A percentile compares a stretch with the other conserved stretches of the same genome.
Evolutionary conservation across 768 basidiomycete species (phyloP).

Genomic region (Strobilomyces echinocephalus): DNA sequence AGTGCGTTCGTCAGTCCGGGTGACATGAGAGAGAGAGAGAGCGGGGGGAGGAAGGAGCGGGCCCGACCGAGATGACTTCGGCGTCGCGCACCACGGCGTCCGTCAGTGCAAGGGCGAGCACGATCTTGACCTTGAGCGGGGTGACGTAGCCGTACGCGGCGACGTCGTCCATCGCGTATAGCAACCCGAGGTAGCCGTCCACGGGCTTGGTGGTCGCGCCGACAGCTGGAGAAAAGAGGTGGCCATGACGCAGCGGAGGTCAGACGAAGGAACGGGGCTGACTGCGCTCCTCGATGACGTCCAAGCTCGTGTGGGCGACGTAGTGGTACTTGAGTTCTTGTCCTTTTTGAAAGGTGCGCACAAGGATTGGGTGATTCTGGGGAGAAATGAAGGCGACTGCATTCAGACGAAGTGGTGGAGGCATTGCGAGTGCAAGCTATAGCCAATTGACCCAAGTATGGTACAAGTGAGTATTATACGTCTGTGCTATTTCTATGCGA

Average conservation of each 20-base stretch:
- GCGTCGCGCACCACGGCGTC: conserved; percentile 78
- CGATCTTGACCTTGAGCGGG: conserved; percentile 82
- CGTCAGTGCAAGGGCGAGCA: conserved; percentile 72
- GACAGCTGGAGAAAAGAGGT: conserved; percentile 14
- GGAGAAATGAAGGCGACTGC: conserved; percentile 84
- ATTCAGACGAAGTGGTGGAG: conserved; percentile 64
- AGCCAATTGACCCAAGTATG: no score
- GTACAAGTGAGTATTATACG: not conserved
- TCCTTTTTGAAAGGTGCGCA: conserved; percentile 62
- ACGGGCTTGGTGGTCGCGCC: conserved; percentile 51
- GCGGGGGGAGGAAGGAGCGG: no score
- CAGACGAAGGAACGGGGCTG: conserved; percentile 25
- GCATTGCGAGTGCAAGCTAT: conserved; percentile 41
- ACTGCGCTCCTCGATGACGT: conserved; percentile 92
- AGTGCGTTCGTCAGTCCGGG: not conserved
- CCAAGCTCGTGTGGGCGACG: conserved; percentile 84
- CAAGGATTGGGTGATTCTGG: conserved; percentile 72
- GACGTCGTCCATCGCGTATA: conserved; percentile 90
- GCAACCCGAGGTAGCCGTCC: conserved; percentile 80
- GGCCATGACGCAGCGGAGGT: not conserved
- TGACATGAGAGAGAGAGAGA: not conserved
- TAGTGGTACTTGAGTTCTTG: conserved; percentile 83
- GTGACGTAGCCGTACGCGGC: conserved; percentile 92
- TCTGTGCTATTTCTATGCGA: not conserved
- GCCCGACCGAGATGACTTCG: conserved; percentile 70